A percentile compares a stretch with the other conserved stretches of the same genome.
Evolutionary conservation across 164 flowering plant genomes (phyloP).

Genomic region (Platanus orientalis): DNA sequence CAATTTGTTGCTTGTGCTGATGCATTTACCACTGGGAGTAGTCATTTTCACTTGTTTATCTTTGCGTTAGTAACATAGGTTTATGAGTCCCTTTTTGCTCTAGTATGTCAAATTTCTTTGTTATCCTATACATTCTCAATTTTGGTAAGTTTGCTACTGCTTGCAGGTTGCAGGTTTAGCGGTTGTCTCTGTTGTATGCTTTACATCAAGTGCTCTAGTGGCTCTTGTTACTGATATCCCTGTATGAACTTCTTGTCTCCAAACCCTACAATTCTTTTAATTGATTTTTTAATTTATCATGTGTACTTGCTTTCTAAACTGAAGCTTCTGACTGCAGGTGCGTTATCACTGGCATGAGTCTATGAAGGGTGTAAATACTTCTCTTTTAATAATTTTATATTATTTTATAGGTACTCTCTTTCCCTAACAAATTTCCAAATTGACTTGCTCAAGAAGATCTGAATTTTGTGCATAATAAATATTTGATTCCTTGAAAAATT

Average conservation of each 20-base stretch:
- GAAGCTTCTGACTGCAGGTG: constrained; percentile 37
- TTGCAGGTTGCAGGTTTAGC: constrained; percentile 85
- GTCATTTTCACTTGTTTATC: not conserved
- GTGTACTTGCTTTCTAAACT: constrained; percentile 6
- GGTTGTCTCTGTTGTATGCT: constrained; percentile 67
- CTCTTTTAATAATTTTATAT: constrained; percentile 53
- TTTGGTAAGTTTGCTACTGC: not conserved
- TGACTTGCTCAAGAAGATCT: not conserved
- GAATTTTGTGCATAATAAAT: not conserved
- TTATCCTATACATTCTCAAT: not conserved
- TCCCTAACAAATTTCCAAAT: not conserved
- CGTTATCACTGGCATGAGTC: constrained; percentile 47
- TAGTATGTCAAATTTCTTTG: no score
- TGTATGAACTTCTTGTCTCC: constrained; percentile 36
- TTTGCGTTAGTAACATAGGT: not conserved
- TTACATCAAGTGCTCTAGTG: constrained; percentile 65
- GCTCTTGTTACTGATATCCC: constrained; percentile 71
- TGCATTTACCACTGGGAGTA: not conserved
- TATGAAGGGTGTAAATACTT: constrained; percentile 28
- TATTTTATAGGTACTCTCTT: constrained; percentile 69
- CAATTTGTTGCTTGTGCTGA: not conserved
- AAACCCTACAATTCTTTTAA: not conserved
- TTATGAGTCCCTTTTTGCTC: not conserved
- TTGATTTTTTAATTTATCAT: constrained; percentile 4
- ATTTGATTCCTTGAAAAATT: no score